A percentile compares a stretch with the other conserved stretches of the same genome.
These are phyloP conservation scores for Cercospora janseana DNA, from an alignment of 2,329 filamentous ascomycete species.

Conservation along the genomic window DNA sequence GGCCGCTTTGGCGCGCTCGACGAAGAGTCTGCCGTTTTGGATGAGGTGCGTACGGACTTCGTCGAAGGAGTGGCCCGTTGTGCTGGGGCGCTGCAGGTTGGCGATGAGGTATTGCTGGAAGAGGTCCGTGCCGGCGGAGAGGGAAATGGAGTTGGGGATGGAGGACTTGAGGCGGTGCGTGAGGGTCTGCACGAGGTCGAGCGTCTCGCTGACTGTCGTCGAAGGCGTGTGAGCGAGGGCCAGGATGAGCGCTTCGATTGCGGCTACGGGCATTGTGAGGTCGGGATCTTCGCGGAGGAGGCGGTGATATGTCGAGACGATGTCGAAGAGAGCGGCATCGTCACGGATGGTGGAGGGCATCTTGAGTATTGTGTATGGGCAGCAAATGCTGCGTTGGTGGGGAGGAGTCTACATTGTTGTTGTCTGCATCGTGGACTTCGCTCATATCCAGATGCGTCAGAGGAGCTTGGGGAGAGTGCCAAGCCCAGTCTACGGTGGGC, in stretches of 20 bases:
- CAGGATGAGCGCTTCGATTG: constrained; percentile 86
- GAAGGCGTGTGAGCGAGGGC: constrained; percentile 76
- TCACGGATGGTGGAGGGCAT: constrained; percentile 7
- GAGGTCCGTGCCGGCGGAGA: constrained; percentile 90
- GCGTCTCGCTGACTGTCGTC: constrained; percentile 88
- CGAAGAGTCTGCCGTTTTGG: constrained; percentile 82
- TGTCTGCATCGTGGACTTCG: constrained; percentile 1
- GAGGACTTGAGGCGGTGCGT: constrained; percentile 73
- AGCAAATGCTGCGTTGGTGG: constrained; percentile 11
- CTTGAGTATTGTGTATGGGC: background rate
- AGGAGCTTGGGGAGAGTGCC: too few relatives aligned
- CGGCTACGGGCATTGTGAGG: constrained; percentile 91
- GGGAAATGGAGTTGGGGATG: constrained; percentile 83
- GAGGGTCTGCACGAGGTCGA: constrained; percentile 76
- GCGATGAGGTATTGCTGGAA: constrained; percentile 92
- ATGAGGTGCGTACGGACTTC: constrained; percentile 79
- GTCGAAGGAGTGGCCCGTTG: constrained; percentile 66
- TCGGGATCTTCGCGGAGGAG: constrained; percentile 70
- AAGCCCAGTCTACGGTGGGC: too few relatives aligned
- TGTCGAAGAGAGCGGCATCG: constrained; percentile 40
- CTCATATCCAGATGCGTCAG: constrained; percentile 4
- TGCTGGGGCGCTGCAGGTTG: constrained; percentile 56
- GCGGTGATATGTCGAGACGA: constrained; percentile 64
- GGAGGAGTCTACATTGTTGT: constrained; percentile 11
- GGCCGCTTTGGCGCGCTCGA: constrained; percentile 78